Conservation (phyloP, 768 basidiomycete species). For the Porphyrellus cyaneotinctus region DNA sequence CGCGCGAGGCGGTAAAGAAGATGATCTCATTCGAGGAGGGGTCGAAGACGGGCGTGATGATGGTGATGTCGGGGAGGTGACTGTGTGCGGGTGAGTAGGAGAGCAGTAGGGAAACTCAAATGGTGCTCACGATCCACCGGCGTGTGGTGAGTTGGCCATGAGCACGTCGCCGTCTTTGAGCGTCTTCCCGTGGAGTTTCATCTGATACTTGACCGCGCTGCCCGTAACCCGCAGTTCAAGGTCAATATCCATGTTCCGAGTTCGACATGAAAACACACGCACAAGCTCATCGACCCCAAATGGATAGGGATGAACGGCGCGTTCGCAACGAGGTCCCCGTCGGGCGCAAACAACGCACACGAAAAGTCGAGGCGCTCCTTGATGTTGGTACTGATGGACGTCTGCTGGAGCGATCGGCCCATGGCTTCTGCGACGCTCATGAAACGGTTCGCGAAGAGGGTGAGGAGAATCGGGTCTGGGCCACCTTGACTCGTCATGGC, state of each 20-base stretch:
- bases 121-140: constrained; percentile 87
- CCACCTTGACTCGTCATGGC: constrained; percentile 28
- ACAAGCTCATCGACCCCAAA: constrained; percentile 90
- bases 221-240: not conserved
- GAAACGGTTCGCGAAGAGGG: constrained; percentile 93
- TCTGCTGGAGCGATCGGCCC: constrained; percentile 87
- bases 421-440: constrained; percentile 98
- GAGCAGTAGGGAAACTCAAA: too few species aligned
- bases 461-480: constrained; percentile 83
- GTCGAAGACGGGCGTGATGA: constrained; percentile 89
- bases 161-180: constrained; percentile 90
- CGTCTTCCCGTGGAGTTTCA: constrained; percentile 64
- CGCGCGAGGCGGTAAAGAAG: constrained; percentile 90
- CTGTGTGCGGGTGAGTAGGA: constrained; percentile 24
- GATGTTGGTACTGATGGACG: constrained; percentile 89
- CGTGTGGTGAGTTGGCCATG: constrained; percentile 87
- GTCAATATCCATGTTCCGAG: too few species aligned
- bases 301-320: constrained; percentile 90
- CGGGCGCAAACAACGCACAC: constrained; percentile 92
- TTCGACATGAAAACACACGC: constrained; percentile 33
- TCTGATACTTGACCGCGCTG: constrained; percentile 87
- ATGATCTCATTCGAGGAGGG: constrained; percentile 65
- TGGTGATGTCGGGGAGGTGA: constrained; percentile 84
- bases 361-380: constrained; percentile 95
- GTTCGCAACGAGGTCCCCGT: constrained; percentile 92